Evolutionary conservation across 1,284 basidiomycete species (phyloP), one percentile per base, ranked within the genome.

Genomic region (Leccinum cinnamomeum): DNA sequence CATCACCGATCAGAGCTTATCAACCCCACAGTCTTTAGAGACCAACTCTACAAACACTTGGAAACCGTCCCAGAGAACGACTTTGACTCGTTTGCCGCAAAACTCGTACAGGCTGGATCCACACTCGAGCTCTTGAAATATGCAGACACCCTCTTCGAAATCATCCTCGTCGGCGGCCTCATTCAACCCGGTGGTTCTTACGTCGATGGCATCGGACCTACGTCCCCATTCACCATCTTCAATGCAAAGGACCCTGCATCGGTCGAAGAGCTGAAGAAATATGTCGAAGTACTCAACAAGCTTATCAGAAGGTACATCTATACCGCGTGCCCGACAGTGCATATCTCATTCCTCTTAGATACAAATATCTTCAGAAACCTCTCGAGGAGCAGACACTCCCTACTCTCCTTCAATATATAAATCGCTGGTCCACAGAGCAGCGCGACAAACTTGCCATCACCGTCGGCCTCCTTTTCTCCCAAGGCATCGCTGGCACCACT

Each of bases 291-390:
- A 39, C 83, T 98, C 70, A 95, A 96, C 78, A 96, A 95, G 79
- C 89, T 98, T 65, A 94, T 96, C 81, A 86, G 96, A 79, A 90
- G 95, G 92, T 93, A 69, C 62, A 78, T 53, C 6, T 18, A 33
- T 25, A 50, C 54, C 16, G 14, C 53, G 14, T 51, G 10, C 56
- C 16, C 46, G n/a, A 64, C 67, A 28, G 39, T 46, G 7, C 20
- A 53, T 14, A 39, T 28, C 64, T 71, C 64, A 68, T 62, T 60
- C 7, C 53, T 39, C 16, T 54, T 70, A 95, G 93, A 78, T 98
- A 97, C 84, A 98, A 98, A 78, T 98, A 98, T 82, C 91, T 98
- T 69, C 96, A 98, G 79, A 94, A 91, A 77, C 94, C 95, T 51
- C 88, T 98, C 56, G 96, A 98, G 78, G 90, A 90, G 75, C 86